These are phyloP conservation scores for Calonectria hongkongensis DNA, from an alignment of 2,329 filamentous ascomycete species.

Conservation along the genomic window DNA sequence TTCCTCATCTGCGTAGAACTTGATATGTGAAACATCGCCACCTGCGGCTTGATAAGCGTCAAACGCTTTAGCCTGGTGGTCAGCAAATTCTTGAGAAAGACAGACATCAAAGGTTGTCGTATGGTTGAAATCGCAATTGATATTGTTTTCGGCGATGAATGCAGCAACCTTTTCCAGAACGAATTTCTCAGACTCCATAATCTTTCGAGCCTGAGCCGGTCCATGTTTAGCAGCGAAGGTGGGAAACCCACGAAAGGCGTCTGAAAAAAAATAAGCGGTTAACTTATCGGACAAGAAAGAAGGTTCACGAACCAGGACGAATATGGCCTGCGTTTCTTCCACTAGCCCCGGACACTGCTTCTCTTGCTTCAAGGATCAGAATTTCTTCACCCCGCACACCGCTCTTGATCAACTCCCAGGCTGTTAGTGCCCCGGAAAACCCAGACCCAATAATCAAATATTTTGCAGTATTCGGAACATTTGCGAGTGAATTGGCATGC, in stretches of 20 bases:
- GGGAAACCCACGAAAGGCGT: constrained; percentile 66
- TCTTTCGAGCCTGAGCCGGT: constrained; percentile 15
- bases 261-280: not conserved
- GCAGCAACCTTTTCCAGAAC: constrained; percentile 58
- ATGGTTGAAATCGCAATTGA: constrained; percentile 67
- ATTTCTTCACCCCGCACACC: constrained; percentile 59
- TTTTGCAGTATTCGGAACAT: constrained; percentile 55
- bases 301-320: constrained; percentile 59
- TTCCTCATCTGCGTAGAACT: constrained; percentile 25
- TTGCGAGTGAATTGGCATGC: constrained; percentile 57
- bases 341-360: constrained; percentile 66
- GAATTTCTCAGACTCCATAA: constrained; percentile 21
- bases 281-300: not conserved
- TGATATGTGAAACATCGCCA: constrained; percentile 28
- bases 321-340: constrained; percentile 67
- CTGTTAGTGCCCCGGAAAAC: constrained; percentile 63
- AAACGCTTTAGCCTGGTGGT: constrained; percentile 60
- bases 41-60: constrained; percentile 13
- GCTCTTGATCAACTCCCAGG: constrained; percentile 60
- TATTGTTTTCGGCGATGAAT: constrained; percentile 63
- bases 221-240: constrained; percentile 33
- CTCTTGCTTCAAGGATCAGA: constrained; percentile 65
- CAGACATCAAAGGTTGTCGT: constrained; percentile 70
- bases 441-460: constrained; percentile 66
- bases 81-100: constrained; percentile 67